Base-by-base conservation (phyloP, 805 yeast species). In the Wickerhamiella australiensis region DNA sequence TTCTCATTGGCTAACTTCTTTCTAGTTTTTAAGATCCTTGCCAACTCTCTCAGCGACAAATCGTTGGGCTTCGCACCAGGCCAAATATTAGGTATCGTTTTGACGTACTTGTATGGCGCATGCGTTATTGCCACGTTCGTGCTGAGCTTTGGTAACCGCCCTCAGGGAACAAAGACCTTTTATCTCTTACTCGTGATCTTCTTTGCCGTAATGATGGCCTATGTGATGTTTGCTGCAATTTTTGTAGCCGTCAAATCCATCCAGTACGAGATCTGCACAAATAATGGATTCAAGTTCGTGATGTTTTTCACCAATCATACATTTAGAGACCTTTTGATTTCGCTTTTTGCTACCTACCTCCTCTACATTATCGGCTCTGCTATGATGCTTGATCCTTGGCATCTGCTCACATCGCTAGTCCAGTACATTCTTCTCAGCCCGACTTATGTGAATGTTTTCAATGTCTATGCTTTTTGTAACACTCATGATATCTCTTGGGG, bases 401-500 rank as follows among this genome's bases (percentile, higher is more conserved):
- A 88, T 61, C 83, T 90, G 90, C 64, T 86, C 55, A 87, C 96
- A 0, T 80, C 92, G 46, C 84, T 87, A 63, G 57, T 77, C 22
- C 98, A 90, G 65, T 90, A 90, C 62, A 64, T 90, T 52, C 65
- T 90, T 53, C 66, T 90, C 51, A 79, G 88, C 54, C 98, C 98
- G 0, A 78, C 94, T 0, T 92, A 88, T 64, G 80, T 87, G 66
- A 88, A 90, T 60, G 90, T 88, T 48, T 71, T 90, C 61, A 87
- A 86, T 65, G 90, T 90, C 53, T 90, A 90, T 66, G 95, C 97
- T 2, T 88, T 90, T 64, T 88, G 96, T 70, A 90, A 90, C 66
- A 82, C 90, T 53, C 95, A 90, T 65, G 98, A 90, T 69, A 80
- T 90, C 44, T 84, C 96, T 5, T 90, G 97, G 97, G 97, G 97